Base-by-base conservation (phyloP, 306 rosid species). In the Adenanthera pavonina region DNA sequence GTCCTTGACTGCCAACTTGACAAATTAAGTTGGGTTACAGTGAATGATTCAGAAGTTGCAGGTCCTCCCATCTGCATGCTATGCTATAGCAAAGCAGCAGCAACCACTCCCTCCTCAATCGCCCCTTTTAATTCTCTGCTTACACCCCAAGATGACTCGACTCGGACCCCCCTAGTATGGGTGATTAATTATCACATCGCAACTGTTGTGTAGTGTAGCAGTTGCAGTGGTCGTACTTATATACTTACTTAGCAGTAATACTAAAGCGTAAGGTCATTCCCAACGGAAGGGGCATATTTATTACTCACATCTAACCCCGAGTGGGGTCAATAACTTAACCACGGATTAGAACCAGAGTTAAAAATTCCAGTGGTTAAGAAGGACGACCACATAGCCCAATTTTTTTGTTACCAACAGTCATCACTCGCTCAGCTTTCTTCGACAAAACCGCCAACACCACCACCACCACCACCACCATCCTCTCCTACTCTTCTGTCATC, bases 291-390 rank as follows among this genome's bases (percentile, higher is more conserved):
- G 76, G 54, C 84, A 80, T 84, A 92, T 91, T 92, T 92, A 92
- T 91, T 88, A 88, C 92, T 76, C 84, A 64, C 69, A 84, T 87
- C 88, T 86, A 94, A 92, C 94, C 94, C 79, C 72, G 68, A 60
- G 88, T 78, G 83, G 89, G 91, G 89, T 88, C 94, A 77, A 72
- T 8, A 86, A 85, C 92, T 90, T 89, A 92, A 94, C 97, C 97
- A 91, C 69, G 83, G 93, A 91, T 90, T 90, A 91, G 90, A 91
- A 94, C 98, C 78, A 86, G 92, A 85, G 98, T 94, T 90, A 92
- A 92, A 91, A 91, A 80, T 20, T 85, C 89, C 72, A 89, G 90
- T 93, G 94, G 97, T 91, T 92, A 89, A 91, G 94, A 90, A 91
- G 92, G 89, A 81, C 92, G 84, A 64, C 97, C 98, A 85, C 96